Evolutionary conservation across 2,329 filamentous ascomycete species (phyloP), one percentile per base, ranked within the genome.

Genomic region (Acrocalymma vagum): DNA sequence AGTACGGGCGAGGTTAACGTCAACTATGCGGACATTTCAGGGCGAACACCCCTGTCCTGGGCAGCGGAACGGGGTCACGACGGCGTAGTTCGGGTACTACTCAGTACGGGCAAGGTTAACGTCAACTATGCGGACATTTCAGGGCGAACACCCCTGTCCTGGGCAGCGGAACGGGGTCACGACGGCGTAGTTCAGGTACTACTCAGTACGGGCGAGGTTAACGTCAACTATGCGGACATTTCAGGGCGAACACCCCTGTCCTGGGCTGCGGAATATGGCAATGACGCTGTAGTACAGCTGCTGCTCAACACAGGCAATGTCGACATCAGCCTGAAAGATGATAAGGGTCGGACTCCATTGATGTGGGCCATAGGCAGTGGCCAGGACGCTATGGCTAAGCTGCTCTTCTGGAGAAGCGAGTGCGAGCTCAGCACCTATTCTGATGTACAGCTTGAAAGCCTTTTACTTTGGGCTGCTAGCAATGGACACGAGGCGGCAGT

Each of bases 21-120:
- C 10, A 15, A 38, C 8, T 18, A 31, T 7, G 31, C 13, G 32
- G 38, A 46, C 26, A 29, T 22, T 0, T 9, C 15, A 6, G 27
- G 24, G 9, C 26, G 27, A 10, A 46, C 42, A 20, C 42, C 42
- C 6, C 26, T 41, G 14, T 28, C 24, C 6, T 41, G 29, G 29
- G 39, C 25, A 14, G 20, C 26, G 23, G 25, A 13, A 17, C 9
- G 30, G 9, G 35, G 35, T 5, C 16, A 30, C 21, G 4, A 26
- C 5, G 28, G 7, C 5, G n/a, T 44, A 8, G 31, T 38, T 8
- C 25, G 41, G 10, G 24, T 43, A 10, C 30, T 43, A 9, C 10
- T 43, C 3, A 25, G 20, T 9, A 5, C 20, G 14, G 25, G 10
- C 20, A 8, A 16, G 9, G 31, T 36, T 20, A 13, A 42, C 20